A percentile compares a stretch with the other conserved stretches of the same genome.
These are phyloP conservation scores for Paramecium bursaria DNA, from an alignment of 73 alveolate species.

Conservation along the genomic window DNA sequence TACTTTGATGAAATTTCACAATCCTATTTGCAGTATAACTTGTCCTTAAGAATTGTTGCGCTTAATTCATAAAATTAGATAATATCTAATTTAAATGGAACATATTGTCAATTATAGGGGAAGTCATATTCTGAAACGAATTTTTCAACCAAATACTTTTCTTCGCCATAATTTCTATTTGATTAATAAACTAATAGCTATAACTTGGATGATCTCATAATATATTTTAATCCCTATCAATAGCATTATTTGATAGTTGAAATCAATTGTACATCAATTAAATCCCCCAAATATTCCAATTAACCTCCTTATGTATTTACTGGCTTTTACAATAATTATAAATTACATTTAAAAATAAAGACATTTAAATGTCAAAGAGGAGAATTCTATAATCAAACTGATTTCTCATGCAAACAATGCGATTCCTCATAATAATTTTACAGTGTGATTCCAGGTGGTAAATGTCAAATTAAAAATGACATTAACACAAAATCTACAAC, in stretches of 20 bases:
- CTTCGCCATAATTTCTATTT: background rate
- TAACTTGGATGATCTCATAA: background rate
- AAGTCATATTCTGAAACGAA: background rate
- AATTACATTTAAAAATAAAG: background rate
- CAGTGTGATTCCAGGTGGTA: conserved; percentile 46
- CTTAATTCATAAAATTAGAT: background rate
- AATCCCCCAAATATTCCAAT: background rate
- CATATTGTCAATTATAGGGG: background rate
- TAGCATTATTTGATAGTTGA: background rate
- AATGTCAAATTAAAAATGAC: background rate
- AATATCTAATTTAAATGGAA: too few species aligned
- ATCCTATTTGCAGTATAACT: too few species aligned
- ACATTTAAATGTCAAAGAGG: conserved; percentile 36
- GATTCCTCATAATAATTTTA: conserved; percentile 1
- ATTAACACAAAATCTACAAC: background rate
- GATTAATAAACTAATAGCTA: background rate
- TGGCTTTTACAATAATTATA: background rate
- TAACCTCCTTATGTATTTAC: conserved; percentile 1
- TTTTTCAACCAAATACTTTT: background rate
- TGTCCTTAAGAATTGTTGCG: background rate
- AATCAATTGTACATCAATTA: conserved; percentile 19
- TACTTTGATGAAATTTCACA: too few species aligned
- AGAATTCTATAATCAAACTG: background rate
- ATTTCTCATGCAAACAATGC: conserved; percentile 47
- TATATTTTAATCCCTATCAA: background rate